Evolutionary conservation across 2,329 filamentous ascomycete genomes (phyloP).

Genomic region (Zymoseptoria pseudotritici): DNA sequence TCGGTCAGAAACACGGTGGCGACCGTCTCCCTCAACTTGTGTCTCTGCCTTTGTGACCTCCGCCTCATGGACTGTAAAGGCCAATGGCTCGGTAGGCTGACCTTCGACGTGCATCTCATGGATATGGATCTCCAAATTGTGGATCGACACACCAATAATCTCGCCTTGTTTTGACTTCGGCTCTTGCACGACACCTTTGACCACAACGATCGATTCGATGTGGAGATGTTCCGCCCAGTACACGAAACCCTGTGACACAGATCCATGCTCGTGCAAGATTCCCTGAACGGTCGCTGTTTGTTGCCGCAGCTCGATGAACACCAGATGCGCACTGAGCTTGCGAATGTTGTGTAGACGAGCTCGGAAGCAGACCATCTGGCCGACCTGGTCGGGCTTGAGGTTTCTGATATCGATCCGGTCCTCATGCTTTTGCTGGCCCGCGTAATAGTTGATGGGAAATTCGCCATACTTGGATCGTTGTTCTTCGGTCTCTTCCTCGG

Average conservation of each 20-base stretch:
- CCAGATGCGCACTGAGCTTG: constrained; percentile 71
- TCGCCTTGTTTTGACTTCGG: constrained; percentile 59
- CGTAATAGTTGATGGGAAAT: constrained; percentile 51
- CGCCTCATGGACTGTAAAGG: constrained; percentile 64
- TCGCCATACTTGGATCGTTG: constrained; percentile 53
- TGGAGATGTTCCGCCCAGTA: constrained; percentile 81
- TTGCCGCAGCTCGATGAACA: constrained; percentile 81
- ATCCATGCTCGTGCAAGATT: constrained; percentile 59
- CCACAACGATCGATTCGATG: constrained; percentile 68
- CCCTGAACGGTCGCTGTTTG: constrained; percentile 78
- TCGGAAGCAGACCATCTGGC: constrained; percentile 57
- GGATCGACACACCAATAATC: constrained; percentile 67
- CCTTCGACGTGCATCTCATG: constrained; percentile 57
- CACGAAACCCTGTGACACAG: constrained; percentile 66
- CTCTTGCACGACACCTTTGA: constrained; percentile 64
- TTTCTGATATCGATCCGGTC: constrained; percentile 44
- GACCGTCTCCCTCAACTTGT: constrained; percentile 48
- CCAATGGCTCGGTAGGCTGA: constrained; percentile 53
- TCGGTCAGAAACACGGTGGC: constrained; percentile 60
- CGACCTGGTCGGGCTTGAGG: constrained; percentile 47
- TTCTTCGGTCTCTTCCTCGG: constrained; percentile 49
- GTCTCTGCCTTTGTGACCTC: constrained; percentile 54
- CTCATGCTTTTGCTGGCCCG: constrained; percentile 44
- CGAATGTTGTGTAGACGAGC: constrained; percentile 72
- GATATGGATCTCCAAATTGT: constrained; percentile 69